Evolutionary conservation across 2,329 filamentous ascomycete species (phyloP).

Genomic region (Phyllosticta citrichinensis): DNA sequence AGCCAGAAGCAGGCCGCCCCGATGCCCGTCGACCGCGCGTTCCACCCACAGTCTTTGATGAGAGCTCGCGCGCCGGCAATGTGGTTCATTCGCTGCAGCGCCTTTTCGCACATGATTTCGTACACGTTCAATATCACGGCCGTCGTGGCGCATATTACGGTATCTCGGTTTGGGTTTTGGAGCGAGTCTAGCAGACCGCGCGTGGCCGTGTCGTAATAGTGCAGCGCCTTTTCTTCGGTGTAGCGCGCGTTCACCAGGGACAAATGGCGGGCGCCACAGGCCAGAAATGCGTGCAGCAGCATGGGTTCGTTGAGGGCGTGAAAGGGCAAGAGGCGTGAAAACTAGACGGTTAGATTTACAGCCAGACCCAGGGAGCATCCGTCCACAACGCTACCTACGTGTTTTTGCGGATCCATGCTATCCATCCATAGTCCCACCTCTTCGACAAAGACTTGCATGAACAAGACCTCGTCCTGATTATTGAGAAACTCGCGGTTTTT

Average conservation of each 20-base stretch:
- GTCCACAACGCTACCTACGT: conserved; percentile 34
- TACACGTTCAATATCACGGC: conserved; percentile 86
- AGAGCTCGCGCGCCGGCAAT: conserved; percentile 75
- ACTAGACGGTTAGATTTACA: conserved; percentile 34
- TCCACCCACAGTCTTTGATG: conserved; percentile 86
- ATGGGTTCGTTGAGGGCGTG: conserved; percentile 74
- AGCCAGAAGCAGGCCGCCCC: conserved; percentile 91
- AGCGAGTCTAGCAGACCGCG: conserved; percentile 64
- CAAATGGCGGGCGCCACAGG: conserved; percentile 77
- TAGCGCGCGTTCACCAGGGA: conserved; percentile 60
- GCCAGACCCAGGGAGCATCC: conserved; percentile 12
- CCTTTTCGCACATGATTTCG: conserved; percentile 79
- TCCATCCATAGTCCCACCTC: conserved; percentile 94
- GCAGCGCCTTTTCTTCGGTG: conserved; percentile 64
- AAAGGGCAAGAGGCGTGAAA: conserved; percentile 74
- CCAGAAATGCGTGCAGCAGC: conserved; percentile 79
- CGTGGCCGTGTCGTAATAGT: conserved; percentile 81
- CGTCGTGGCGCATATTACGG: conserved; percentile 73
- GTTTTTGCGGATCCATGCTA: conserved; percentile 72
- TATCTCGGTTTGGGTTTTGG: conserved; percentile 77
- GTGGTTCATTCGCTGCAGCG: conserved; percentile 76
- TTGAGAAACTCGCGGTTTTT: conserved; percentile 53
- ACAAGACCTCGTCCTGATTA: conserved; percentile 68
- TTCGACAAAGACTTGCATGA: conserved; percentile 86
- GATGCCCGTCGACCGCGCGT: conserved; percentile 65